phyloP scores from a whole-genome alignment of 106 monocot species.

The Dendrobium huoshanense region DNA sequence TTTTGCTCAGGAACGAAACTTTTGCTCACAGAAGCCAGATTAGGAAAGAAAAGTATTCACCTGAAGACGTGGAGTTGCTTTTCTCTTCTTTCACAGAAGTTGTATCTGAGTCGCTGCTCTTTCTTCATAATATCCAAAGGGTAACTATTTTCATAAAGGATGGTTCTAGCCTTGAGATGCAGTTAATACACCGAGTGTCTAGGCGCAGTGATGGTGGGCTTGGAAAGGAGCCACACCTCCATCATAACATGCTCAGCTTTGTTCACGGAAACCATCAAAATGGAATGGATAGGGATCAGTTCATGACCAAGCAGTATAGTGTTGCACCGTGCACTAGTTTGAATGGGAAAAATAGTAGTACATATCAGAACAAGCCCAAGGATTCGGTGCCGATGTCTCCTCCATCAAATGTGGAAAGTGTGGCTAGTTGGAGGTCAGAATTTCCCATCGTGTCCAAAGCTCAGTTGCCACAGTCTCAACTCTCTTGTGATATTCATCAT shows the following conservation, averaged over 20 bases:
- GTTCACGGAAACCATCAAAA: slow-evolving; percentile 44
- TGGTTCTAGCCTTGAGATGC: slow-evolving; percentile 54
- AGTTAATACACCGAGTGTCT: slow-evolving; percentile 66
- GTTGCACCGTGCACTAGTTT: neutral
- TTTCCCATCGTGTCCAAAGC: neutral
- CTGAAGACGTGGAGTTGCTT: slow-evolving; percentile 79
- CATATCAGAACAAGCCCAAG: neutral
- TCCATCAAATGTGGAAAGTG: slow-evolving; percentile 12
- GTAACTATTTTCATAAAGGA: slow-evolving; percentile 75
- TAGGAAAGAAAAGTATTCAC: slow-evolving; percentile 88
- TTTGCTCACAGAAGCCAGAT: slow-evolving; percentile 93
- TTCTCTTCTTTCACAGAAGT: slow-evolving; percentile 79
- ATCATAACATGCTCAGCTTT: slow-evolving; percentile 69
- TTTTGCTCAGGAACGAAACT: slow-evolving; percentile 76
- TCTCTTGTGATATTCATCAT: neutral
- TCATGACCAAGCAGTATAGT: slow-evolving; percentile 38
- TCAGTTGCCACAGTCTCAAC: neutral
- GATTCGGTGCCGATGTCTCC: slow-evolving; percentile 10
- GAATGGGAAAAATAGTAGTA: neutral
- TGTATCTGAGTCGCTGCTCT: slow-evolving; percentile 73
- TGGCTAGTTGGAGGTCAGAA: slow-evolving; percentile 12
- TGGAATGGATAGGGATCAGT: slow-evolving; percentile 71
- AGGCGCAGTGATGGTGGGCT: slow-evolving; percentile 36
- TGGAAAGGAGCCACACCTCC: slow-evolving; percentile 48
- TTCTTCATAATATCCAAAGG: slow-evolving; percentile 70